Percentiles rank a stretch among this genome's conserved stretches.
These are phyloP conservation scores for Trichosanthes cucumerina DNA, from an alignment of 306 rosid genomes.

Conservation along the genomic window DNA sequence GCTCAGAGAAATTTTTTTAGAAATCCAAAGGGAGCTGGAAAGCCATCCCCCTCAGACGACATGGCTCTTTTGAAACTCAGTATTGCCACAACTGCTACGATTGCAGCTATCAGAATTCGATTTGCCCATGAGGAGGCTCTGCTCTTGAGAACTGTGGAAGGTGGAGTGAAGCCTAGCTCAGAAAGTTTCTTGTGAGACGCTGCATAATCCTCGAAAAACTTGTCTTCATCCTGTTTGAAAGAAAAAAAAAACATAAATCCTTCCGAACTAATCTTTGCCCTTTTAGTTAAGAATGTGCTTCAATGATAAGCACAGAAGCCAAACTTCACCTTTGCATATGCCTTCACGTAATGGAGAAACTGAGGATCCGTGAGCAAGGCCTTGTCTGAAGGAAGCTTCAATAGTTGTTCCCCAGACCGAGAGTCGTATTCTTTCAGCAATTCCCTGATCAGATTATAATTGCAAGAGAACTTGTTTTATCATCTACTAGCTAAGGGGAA, in stretches of 20 bases:
- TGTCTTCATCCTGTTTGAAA: slow-evolving; percentile 49
- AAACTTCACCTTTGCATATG: slow-evolving; percentile 42
- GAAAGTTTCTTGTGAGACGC: slow-evolving; percentile 80
- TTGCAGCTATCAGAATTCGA: slow-evolving; percentile 19
- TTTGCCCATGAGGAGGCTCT: slow-evolving; percentile 12
- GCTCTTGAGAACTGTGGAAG: slow-evolving; percentile 4
- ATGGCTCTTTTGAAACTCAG: slow-evolving; percentile 15
- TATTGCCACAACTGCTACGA: slow-evolving; percentile 29
- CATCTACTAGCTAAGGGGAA: background rate
- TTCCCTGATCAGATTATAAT: slow-evolving; percentile 31
- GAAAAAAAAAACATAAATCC: background rate
- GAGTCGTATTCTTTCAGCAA: slow-evolving; percentile 26
- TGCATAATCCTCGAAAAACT: slow-evolving; percentile 57
- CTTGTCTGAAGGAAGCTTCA: slow-evolving; percentile 68
- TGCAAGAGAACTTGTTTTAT: background rate
- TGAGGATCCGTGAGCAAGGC: slow-evolving; percentile 41
- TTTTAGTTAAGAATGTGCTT: background rate
- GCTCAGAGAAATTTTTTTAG: no score
- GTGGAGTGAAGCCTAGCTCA: slow-evolving; percentile 48
- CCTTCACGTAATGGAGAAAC: slow-evolving; percentile 43
- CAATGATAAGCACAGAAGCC: background rate
- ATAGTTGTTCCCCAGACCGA: slow-evolving; percentile 13
- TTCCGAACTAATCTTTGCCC: background rate
- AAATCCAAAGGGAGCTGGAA: background rate
- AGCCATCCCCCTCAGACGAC: background rate